Evolutionary conservation across 169 alveolate species (phyloP).

Genomic region (Plasmodium fragile): DNA sequence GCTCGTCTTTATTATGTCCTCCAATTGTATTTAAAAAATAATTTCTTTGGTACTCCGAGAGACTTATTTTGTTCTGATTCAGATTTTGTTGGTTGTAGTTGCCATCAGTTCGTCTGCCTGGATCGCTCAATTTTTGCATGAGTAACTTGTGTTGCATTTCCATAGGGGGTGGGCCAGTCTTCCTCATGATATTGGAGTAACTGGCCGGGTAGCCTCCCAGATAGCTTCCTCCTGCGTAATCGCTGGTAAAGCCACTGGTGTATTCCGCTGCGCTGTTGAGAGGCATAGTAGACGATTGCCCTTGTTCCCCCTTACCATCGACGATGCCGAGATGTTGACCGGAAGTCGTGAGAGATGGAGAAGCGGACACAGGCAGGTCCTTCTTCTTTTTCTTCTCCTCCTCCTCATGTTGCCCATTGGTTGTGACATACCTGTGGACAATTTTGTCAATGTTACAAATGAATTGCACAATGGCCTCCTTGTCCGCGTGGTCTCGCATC

Average conservation of each 20-base stretch:
- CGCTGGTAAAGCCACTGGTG: neutral
- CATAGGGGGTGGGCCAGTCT: neutral
- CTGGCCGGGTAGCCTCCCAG: neutral
- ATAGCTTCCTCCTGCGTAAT: neutral
- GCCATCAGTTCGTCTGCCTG: neutral
- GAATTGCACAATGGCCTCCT: conserved; percentile 18
- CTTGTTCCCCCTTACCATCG: neutral
- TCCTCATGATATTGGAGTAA: neutral
- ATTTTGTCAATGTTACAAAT: conserved; percentile 24
- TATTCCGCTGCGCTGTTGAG: neutral
- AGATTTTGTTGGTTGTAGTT: neutral
- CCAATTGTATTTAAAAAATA: neutral
- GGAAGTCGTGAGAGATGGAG: neutral
- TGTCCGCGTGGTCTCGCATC: conserved; percentile 15
- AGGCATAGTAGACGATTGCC: neutral
- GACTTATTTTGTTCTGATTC: neutral
- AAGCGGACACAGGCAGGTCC: neutral
- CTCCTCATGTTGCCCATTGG: neutral
- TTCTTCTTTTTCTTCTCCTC: too few species aligned
- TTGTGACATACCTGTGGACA: neutral
- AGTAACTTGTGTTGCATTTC: conserved; percentile 14
- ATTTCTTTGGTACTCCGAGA: neutral
- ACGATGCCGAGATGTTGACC: neutral
- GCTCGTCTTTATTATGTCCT: neutral
- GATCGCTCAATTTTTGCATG: conserved; percentile 22